Conservation (phyloP, 1,284 basidiomycete genomes). For the Pterulicium gracile region DNA sequence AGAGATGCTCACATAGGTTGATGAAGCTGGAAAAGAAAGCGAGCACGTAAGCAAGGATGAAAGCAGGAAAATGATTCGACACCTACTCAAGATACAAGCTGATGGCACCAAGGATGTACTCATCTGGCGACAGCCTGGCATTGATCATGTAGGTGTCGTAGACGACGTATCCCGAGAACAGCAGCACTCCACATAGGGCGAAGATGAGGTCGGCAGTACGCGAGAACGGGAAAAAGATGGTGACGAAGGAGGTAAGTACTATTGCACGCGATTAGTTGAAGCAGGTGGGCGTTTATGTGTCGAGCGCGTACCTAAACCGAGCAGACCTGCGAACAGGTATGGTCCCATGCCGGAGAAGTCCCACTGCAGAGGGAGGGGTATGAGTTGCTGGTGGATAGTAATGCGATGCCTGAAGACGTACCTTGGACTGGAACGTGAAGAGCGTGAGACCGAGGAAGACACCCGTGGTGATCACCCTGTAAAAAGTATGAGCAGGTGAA, state of each 20-base stretch:
- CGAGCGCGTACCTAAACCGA: conserved; percentile 49
- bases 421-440: conserved; percentile 81
- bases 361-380: conserved; percentile 35
- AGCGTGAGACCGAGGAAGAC: conserved; percentile 81
- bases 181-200: conserved; percentile 65
- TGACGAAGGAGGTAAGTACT: conserved; percentile 72
- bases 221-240: conserved; percentile 72
- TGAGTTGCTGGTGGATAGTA: not conserved
- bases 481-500: conserved; percentile 10
- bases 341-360: conserved; percentile 81
- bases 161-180: conserved; percentile 79
- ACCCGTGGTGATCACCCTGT: conserved; percentile 71
- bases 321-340: conserved; percentile 70
- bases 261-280: conserved; percentile 8
- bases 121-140: conserved; percentile 72
- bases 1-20: conserved; percentile 58
- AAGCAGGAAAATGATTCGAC: conserved; percentile 10
- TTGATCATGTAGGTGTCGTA: conserved; percentile 85
- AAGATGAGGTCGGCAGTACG: conserved; percentile 68
- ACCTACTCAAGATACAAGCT: conserved; percentile 80
- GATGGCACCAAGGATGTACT: conserved; percentile 80
- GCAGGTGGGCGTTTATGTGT: not conserved
- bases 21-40: conserved; percentile 41
- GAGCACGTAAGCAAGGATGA: conserved; percentile 7
- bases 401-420: conserved; percentile 15